Base-by-base conservation (phyloP, 179 eudicot genomes). In the Corrigiola litoralis region DNA sequence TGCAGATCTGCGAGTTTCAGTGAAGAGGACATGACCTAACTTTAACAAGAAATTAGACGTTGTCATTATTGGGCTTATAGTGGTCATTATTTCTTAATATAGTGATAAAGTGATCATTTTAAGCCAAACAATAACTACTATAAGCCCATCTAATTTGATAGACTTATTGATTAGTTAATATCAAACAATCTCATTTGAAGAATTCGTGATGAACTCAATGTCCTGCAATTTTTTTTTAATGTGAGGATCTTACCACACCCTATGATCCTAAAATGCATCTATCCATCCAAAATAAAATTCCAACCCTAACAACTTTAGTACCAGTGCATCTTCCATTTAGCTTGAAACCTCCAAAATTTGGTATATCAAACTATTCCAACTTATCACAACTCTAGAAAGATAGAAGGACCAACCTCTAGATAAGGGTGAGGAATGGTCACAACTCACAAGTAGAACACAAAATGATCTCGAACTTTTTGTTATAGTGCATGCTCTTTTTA, bases 291-390 rank as follows among this genome's bases (percentile, higher is more conserved):
- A 33, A 33, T 23, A 44, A 23, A 20, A 54, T n/a, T 55, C 33
- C 28, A 42, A 42, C 32, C 45, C 63, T 53, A 9, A 21, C 18
- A 55, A 42, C 16, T 44, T 67, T 20, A 36, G 32, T 34, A 51
- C 11, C 38, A 68, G 66, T 40, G 66, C 51, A 68, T 50, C 20
- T 28, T 53, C 55, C 66, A 49, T 68, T 38, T 49, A 8, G 41
- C 42, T 60, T 28, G 41, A 55, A 45, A 38, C 59, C 72, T 38
- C 66, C 11, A 48, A 6, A 25, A 33, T 68, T 49, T 61, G 42
- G 41, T 49, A 50, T 23, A 56, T 49, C 32, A 68, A 59, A 68
- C 48, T 59, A 68, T 49, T 68, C 72, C 32, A 68, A 17, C 65
- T 48, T 59, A 68, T 68, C 72, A 68, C 48, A 58, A 67, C 33